phyloP scores from a whole-genome alignment of 192 early-diverging fungal genomes.

The Coemansia sp. region DNA sequence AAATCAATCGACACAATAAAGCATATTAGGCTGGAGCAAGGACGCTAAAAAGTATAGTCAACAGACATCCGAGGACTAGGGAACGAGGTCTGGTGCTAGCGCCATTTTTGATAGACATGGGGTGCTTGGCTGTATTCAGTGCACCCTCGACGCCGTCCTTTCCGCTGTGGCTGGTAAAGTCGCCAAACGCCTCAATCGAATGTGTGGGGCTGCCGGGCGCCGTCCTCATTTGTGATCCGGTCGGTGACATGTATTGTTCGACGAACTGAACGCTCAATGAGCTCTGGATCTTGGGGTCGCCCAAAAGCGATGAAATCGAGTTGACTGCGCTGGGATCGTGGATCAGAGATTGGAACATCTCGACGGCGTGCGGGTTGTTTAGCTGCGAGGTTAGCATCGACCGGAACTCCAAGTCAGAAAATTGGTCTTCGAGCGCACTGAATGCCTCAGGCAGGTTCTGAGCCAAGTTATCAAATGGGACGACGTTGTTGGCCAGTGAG shows the following conservation, averaged over 20 bases:
- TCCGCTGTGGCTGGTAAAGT: conserved; percentile 12
- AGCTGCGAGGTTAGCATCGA: conserved; percentile 48
- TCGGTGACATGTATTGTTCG: conserved; percentile 27
- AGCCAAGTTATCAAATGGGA: conserved; percentile 49
- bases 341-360: conserved; percentile 52
- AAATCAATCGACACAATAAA: background rate
- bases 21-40: conserved; percentile 24
- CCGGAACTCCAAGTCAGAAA: conserved; percentile 36
- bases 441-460: conserved; percentile 51
- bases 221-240: background rate
- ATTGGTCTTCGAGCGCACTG: conserved; percentile 42
- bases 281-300: conserved; percentile 47
- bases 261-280: conserved; percentile 49
- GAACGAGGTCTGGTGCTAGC: conserved; percentile 15
- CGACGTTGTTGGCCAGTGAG: conserved; percentile 3
- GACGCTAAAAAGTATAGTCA: conserved; percentile 20
- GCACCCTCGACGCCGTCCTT: conserved; percentile 21
- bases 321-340: conserved; percentile 40
- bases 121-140: conserved; percentile 8
- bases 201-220: background rate
- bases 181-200: conserved; percentile 15
- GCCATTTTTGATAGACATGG: conserved; percentile 16
- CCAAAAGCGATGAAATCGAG: conserved; percentile 45
- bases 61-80: conserved; percentile 24
- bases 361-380: conserved; percentile 49